Conservation (phyloP, 2,329 filamentous ascomycete species). For the Nothomitra cinnamomea region DNA sequence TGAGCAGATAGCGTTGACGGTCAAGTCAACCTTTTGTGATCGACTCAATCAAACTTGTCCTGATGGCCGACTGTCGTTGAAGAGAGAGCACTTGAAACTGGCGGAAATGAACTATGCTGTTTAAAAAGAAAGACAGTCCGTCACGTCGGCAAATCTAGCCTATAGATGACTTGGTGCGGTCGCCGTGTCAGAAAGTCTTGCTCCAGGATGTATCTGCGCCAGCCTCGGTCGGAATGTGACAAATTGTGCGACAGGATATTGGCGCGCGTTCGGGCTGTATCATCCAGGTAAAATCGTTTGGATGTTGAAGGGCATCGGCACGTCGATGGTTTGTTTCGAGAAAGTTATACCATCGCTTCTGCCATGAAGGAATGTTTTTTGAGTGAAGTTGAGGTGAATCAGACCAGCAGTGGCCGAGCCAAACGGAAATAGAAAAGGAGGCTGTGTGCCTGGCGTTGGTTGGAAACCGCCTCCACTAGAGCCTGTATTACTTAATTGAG, state of each 20-base stretch:
- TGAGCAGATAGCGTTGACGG: too few relatives aligned
- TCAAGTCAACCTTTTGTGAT: too few relatives aligned
- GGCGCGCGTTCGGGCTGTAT: too few relatives aligned
- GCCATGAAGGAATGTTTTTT: background rate
- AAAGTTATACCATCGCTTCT: background rate
- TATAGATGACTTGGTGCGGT: background rate
- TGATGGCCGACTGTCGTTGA: background rate
- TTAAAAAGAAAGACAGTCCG: background rate
- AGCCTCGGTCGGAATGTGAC: too few relatives aligned
- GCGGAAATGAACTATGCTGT: background rate
- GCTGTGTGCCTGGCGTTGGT: background rate
- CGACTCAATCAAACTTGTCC: too few relatives aligned
- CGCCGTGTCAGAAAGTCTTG: too few relatives aligned
- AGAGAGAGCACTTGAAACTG: background rate
- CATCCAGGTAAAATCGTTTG: too few relatives aligned
- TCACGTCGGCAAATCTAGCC: background rate
- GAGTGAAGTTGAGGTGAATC: background rate
- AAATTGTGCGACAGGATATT: too few relatives aligned
- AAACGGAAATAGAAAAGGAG: slow-evolving; percentile 3
- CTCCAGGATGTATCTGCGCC: too few relatives aligned
- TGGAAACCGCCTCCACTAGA: background rate
- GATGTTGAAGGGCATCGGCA: too few relatives aligned
- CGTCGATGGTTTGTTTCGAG: too few relatives aligned
- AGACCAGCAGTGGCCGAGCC: background rate
- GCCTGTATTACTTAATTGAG: too few relatives aligned